Base-by-base conservation (phyloP, 495 filamentous ascomycete genomes). In the Aspergillus leporis region DNA sequence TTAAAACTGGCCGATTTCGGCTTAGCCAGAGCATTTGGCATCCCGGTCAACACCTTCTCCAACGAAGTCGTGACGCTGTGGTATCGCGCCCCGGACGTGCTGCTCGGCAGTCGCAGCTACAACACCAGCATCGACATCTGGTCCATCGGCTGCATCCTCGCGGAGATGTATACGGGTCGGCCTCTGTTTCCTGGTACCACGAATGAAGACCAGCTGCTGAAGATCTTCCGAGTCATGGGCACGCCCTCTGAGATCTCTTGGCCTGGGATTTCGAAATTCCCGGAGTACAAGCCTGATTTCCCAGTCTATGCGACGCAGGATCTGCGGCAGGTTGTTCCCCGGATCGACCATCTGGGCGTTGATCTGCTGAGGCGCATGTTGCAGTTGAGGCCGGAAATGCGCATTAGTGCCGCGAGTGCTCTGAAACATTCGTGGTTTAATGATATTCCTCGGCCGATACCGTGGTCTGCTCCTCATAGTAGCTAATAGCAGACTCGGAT, bases 71-170 rank as follows among this genome's bases (percentile, higher is more conserved):
- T 97, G 16, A 97, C 93, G 1, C 83, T 97, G 34, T 97, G 93
- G 93, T 97, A 97, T 72, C 88, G 93, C 16, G 93, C 93, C 0
- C 93, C 93, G 4, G 93, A 97, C 64, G 93, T 97, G 32, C 83
- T 97, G 30, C 85, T 97, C 28, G 93, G 93, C 41, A 90, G 86
- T 58, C 79, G 93, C 55, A 96, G 91, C 28, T 97, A 97, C 73
- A 97, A 93, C 73, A 97, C 93, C 31, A 93, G 89, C 75, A 97
- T 97, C 77, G 93, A 97, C 68, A 96, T 97, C 75, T 97, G 93
- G 93, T 92, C 88, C 21, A 92, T 93, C n/a, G 93, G 93, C 43
- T 97, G 93, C 72, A 97, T 97, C 77, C 96, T 97, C 90, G 93
- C 93, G 14, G 93, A 97, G 76, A 97, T 97, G 93, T 97, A 90